Base-by-base conservation (phyloP, 1,284 basidiomycete genomes). In the Naganishia liquefaciens region DNA sequence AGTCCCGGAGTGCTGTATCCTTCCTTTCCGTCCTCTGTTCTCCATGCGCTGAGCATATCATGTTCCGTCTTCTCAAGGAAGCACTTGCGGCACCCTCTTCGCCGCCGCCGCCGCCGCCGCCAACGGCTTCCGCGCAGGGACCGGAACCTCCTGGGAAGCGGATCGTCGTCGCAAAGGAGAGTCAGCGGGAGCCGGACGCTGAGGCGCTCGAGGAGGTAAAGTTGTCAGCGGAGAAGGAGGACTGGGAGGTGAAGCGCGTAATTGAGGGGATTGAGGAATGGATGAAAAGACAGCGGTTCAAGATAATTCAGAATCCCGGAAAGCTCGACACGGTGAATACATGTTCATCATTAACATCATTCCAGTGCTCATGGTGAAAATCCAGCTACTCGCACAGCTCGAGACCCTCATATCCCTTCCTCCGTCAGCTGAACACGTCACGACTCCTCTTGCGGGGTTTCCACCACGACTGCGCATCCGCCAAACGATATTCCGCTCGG, bases 1-100 rank as follows among this genome's bases (percentile, higher is more conserved):
- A n/a, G n/a, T n/a, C n/a, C n/a, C n/a, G n/a, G n/a, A n/a, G n/a
- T n/a, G n/a, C n/a, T n/a, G n/a, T n/a, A 19, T 1, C 11, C 25
- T 37, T 7, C 33, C 19, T 28, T 17, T 40, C 13, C 13, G 33
- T 37, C 13, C 33, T 7, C 33, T 9, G 33, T 37, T 37, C 33
- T 37, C 2, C 33, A 60, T 60, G 57, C 23, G 5, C 37, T 60
- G 46, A 50, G 19, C 37, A 40, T 44, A 54, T 10, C 57, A 68
- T 68, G 67, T 68, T 68, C 62, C 58, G 62, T 42, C 53, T 68
- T 30, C 55, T 68, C 28, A 66, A 66, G 43, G 67, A 68, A 52
- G 67, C 64, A 7, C 61, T 65, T 6, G 30, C 67, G 11, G n/a
- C 55, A 9, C 66, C 66, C 17, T n/a, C 62, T 15, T 25, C 62